A percentile compares a stretch with the other conserved stretches of the same genome.
These are phyloP conservation scores for Entophlyctis luteolus DNA, from an alignment of 192 early-diverging fungal species.

Conservation along the genomic window DNA sequence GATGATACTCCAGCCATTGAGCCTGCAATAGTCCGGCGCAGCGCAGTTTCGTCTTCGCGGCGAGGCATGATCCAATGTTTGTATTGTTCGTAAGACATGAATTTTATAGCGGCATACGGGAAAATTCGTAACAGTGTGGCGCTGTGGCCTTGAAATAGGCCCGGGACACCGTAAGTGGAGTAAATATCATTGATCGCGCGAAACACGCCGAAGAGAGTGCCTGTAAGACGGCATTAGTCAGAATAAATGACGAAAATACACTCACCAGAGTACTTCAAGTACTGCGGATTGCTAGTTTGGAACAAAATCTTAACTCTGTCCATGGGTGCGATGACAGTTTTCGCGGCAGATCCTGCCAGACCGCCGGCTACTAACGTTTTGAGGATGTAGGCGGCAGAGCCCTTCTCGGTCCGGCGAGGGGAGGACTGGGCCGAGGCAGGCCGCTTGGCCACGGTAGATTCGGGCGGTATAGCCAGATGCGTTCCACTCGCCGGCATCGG, in stretches of 20 bases:
- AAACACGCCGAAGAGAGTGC: slow-evolving; percentile 76
- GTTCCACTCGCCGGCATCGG: no score
- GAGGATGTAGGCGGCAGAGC: slow-evolving; percentile 39
- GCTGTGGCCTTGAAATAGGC: slow-evolving; percentile 92
- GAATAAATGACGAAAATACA: background rate
- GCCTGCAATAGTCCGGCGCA: slow-evolving; percentile 78
- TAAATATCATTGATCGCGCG: slow-evolving; percentile 74
- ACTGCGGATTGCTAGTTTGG: slow-evolving; percentile 51
- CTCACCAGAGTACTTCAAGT: slow-evolving; percentile 46
- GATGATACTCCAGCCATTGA: slow-evolving; percentile 78
- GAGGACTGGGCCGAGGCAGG: no score
- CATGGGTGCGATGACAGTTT: slow-evolving; percentile 54
- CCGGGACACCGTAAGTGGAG: slow-evolving; percentile 62
- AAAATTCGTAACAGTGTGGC: slow-evolving; percentile 91
- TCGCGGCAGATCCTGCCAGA: slow-evolving; percentile 56
- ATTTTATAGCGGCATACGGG: slow-evolving; percentile 96
- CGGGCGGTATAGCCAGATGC: no score
- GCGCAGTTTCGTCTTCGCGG: slow-evolving; percentile 57
- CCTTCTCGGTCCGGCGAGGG: no score
- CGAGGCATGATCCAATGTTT: slow-evolving; percentile 65
- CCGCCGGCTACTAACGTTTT: slow-evolving; percentile 56
- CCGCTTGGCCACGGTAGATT: no score
- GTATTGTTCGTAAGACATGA: slow-evolving; percentile 93
- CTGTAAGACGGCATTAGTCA: slow-evolving; percentile 31
- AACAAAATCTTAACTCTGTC: slow-evolving; percentile 59